Evolutionary conservation across 306 rosid species (phyloP).

Genomic region (Gynostemma pentaphyllum): DNA sequence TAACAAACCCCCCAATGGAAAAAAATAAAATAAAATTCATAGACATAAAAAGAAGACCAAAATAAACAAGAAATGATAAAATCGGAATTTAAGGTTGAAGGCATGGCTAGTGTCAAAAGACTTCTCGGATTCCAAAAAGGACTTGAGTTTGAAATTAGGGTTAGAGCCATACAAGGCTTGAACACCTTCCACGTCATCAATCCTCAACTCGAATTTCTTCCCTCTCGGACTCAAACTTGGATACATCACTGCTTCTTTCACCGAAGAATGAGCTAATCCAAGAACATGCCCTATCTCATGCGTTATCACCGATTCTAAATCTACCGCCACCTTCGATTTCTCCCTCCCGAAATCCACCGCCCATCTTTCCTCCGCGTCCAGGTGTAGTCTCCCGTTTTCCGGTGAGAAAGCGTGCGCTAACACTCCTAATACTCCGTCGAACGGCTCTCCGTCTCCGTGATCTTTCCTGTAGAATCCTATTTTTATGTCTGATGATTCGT

Average conservation of each 20-base stretch:
- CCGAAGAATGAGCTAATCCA: constrained; percentile 69
- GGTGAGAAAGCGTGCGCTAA: constrained; percentile 93
- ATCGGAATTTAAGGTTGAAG: too few relatives aligned
- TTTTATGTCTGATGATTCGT: constrained; percentile 46
- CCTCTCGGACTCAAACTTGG: constrained; percentile 72
- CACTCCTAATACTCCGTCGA: constrained; percentile 79
- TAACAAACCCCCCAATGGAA: neutral
- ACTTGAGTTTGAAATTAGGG: constrained; percentile 51
- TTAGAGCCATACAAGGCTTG: constrained; percentile 82
- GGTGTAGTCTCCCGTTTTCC: constrained; percentile 72
- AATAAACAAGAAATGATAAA: neutral
- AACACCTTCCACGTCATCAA: constrained; percentile 87
- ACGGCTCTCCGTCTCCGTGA: constrained; percentile 93
- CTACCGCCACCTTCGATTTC: constrained; percentile 66
- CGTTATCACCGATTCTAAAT: constrained; percentile 87
- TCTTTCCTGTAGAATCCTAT: constrained; percentile 72
- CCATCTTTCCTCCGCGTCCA: constrained; percentile 81
- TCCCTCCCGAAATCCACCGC: constrained; percentile 53
- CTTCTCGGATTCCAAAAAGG: constrained; percentile 43
- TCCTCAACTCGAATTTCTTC: constrained; percentile 48
- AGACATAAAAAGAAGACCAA: neutral
- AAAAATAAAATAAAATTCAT: neutral
- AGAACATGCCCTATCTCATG: constrained; percentile 97
- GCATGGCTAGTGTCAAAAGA: constrained; percentile 23
- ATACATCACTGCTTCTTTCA: constrained; percentile 78